phyloP scores from a whole-genome alignment of 225 moss, liverwort and hornwort species.

The Takakia lepidozioides region DNA sequence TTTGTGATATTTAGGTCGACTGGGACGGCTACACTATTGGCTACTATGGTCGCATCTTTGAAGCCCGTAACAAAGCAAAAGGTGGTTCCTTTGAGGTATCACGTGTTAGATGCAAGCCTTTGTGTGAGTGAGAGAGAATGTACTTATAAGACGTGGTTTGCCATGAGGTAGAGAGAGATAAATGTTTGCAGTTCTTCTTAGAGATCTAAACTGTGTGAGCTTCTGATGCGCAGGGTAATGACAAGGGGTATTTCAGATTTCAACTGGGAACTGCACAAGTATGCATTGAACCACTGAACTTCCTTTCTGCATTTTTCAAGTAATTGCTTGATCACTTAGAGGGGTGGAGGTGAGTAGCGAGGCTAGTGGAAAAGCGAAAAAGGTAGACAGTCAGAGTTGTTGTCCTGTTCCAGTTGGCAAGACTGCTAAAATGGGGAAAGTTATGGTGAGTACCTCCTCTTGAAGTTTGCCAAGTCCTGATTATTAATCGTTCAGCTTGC shows the following conservation, averaged over 20 bases:
- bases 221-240: constrained; percentile 59
- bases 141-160: too few relatives aligned
- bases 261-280: constrained; percentile 78
- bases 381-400: neutral
- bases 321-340: neutral
- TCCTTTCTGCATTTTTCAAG: neutral
- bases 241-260: constrained; percentile 76
- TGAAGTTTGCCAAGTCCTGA: too few relatives aligned
- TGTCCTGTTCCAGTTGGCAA: neutral
- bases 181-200: too few relatives aligned
- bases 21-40: constrained; percentile 99
- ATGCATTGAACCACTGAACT: constrained; percentile 1
- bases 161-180: too few relatives aligned
- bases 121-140: too few relatives aligned
- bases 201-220: too few relatives aligned
- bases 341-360: neutral
- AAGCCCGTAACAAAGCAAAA: constrained; percentile 98
- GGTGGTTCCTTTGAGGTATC: constrained; percentile 98
- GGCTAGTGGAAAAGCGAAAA: neutral
- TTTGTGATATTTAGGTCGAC: constrained; percentile 49
- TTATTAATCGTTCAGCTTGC: too few relatives aligned
- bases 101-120: neutral
- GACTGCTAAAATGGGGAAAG: neutral
- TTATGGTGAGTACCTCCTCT: too few relatives aligned
- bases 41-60: constrained; percentile 94